phyloP scores from a whole-genome alignment of 306 rosid genomes.

The Hippophae rhamnoides region DNA sequence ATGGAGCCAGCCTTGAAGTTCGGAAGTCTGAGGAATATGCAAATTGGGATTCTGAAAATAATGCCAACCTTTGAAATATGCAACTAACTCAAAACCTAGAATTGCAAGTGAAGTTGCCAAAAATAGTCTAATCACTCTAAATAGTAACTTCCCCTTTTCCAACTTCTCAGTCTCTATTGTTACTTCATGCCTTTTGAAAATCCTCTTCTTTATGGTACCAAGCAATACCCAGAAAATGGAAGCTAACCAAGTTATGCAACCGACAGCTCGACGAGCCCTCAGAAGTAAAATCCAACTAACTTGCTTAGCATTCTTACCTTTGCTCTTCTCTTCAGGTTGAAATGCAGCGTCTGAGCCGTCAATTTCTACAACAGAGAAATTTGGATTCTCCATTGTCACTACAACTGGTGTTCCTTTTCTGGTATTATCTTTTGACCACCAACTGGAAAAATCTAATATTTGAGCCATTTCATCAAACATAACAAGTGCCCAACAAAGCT shows the following conservation, averaged over 20 bases:
- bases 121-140: constrained; percentile 55
- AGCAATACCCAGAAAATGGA: constrained; percentile 59
- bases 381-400: constrained; percentile 85
- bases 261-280: constrained; percentile 67
- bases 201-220: constrained; percentile 63
- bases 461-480: constrained; percentile 53
- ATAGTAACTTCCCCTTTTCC: constrained; percentile 55
- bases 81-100: constrained; percentile 67
- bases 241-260: constrained; percentile 62
- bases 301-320: constrained; percentile 80
- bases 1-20: constrained; percentile 59
- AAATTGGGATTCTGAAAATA: constrained; percentile 51
- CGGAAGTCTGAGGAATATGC: constrained; percentile 63
- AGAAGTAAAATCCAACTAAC: constrained; percentile 89
- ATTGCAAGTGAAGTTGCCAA: constrained; percentile 51
- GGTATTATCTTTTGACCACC: constrained; percentile 45
- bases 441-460: constrained; percentile 53
- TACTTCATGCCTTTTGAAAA: constrained; percentile 53
- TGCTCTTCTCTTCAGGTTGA: constrained; percentile 63
- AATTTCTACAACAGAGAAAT: constrained; percentile 77
- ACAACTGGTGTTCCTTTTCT: constrained; percentile 72
- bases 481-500: constrained; percentile 9
- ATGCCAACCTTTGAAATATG: constrained; percentile 79
- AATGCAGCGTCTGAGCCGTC: constrained; percentile 76
- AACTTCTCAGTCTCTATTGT: constrained; percentile 42